A percentile compares a stretch with the other conserved stretches of the same genome.
phyloP scores from a whole-genome alignment of 2,329 filamentous ascomycete genomes.

The Sarocladium brachiariae region DNA sequence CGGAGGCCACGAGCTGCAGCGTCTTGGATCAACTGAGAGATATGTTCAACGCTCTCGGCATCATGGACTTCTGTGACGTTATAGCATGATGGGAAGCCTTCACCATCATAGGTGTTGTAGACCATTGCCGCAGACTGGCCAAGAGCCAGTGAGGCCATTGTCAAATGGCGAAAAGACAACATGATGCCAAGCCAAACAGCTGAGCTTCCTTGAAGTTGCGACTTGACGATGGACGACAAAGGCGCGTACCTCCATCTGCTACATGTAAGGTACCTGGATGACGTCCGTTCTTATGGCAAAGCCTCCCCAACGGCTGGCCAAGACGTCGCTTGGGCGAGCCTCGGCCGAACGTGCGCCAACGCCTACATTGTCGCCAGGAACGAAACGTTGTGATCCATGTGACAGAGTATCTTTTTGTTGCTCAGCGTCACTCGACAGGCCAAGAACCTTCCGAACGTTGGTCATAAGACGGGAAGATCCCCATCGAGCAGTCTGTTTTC shows the following conservation, averaged over 20 bases:
- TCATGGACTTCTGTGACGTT: conserved; percentile 38
- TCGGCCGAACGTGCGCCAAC: neutral
- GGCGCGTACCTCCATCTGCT: neutral
- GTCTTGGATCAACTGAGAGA: conserved; percentile 32
- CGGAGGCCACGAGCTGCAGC: conserved; percentile 31
- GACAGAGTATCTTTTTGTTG: neutral
- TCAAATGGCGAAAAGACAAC: conserved; percentile 1
- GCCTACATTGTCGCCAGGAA: neutral
- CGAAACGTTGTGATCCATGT: neutral
- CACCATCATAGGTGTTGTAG: conserved; percentile 45
- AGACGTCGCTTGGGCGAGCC: neutral
- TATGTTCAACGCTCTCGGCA: conserved; percentile 37
- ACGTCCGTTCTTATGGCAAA: neutral
- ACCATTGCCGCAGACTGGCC: conserved; percentile 11
- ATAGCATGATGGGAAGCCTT: conserved; percentile 39
- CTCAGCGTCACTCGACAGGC: neutral
- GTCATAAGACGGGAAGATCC: neutral
- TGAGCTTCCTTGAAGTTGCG: neutral
- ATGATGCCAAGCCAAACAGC: conserved; percentile 1
- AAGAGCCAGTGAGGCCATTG: neutral
- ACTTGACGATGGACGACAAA: neutral
- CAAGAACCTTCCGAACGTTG: neutral
- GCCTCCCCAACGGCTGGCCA: neutral
- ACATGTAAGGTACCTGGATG: neutral
- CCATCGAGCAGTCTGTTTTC: neutral